Base-by-base conservation (phyloP, 1,284 basidiomycete species). In the Rhodotorula sp. region DNA sequence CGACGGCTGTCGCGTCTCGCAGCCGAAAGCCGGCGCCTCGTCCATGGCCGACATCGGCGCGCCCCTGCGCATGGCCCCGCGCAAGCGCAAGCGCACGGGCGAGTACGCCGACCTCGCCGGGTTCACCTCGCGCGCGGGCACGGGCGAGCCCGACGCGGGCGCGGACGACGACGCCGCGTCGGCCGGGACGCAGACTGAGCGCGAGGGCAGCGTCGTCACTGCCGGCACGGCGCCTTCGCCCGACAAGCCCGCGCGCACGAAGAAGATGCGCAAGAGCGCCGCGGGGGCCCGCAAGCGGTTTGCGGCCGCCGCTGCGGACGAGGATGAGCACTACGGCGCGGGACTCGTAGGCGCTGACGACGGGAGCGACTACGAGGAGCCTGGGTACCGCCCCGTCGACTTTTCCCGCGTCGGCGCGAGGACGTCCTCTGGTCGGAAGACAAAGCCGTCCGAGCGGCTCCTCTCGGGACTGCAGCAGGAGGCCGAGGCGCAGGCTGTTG, bases 1-100 rank as follows among this genome's bases (percentile, higher is more conserved):
- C 66, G 73, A 75, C 60, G 73, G 73, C 29, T 75, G 73, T 66
- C 72, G 72, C 36, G 53, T 65, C n/a, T 27, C 60, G 19, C 41
- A 60, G 2, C 61, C 58, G 5, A 56, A 48, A 19, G 55, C 64
- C 1, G 51, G 55, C 13, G 51, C 51, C n/a, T 57, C 57, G 41
- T 58, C 61, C 36, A 36, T 46, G 22, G 62, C 54, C 44, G 65
- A 46, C 12, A 58, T 34, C 15, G 64, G 32, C n/a, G 34, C 60
- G 21, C 63, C 64, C 21, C 48, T 57, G 27, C 61, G 61, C 51
- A 32, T 32, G 27, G 36, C 22, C 36, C 12, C 60, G 34, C 59
- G 53, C 46, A 68, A 72, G 56, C 54, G 66, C 44, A 68, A 68
- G 37, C 32, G 61, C 36, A 62, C 68, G 37, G n/a, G 34, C 32